Evolutionary conservation across 208 protist genomes (phyloP).

Genomic region (Trypanosoma mega): DNA sequence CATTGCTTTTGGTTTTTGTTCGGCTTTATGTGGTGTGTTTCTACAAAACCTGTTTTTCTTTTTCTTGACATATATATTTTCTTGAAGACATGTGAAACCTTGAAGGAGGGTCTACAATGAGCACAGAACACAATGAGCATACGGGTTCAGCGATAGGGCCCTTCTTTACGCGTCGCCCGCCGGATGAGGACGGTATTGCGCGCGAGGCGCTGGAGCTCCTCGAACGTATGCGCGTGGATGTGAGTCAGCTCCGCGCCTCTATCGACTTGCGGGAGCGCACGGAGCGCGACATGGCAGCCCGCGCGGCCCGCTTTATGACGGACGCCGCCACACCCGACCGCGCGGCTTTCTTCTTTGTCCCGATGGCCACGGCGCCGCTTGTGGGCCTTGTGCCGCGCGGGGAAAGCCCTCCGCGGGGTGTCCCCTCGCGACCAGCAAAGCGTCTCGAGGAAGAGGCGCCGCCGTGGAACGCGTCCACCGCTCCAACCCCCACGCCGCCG

Average conservation of each 20-base stretch:
- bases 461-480: conserved; percentile 15
- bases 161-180: conserved; percentile 3
- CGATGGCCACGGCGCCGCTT: conserved; percentile 33
- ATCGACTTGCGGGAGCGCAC: conserved; percentile 22
- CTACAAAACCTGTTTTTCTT: conserved; percentile 4
- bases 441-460: neutral
- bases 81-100: conserved; percentile 13
- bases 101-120: neutral
- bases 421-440: neutral
- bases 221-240: conserved; percentile 30
- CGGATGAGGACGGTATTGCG: conserved; percentile 13
- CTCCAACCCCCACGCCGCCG: neutral
- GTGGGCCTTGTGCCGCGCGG: conserved; percentile 10
- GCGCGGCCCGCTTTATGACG: conserved; percentile 10
- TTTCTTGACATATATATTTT: conserved; percentile 22
- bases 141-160: neutral
- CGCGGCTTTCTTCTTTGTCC: conserved; percentile 26
- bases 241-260: conserved; percentile 23
- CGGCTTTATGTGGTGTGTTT: neutral
- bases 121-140: neutral
- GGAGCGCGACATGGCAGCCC: conserved; percentile 17
- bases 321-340: neutral
- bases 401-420: neutral
- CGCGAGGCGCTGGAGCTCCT: conserved; percentile 22
- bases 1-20: conserved; percentile 2